Base-by-base conservation (phyloP, 345 rosid genomes). In the Arabidopsis suecica region DNA sequence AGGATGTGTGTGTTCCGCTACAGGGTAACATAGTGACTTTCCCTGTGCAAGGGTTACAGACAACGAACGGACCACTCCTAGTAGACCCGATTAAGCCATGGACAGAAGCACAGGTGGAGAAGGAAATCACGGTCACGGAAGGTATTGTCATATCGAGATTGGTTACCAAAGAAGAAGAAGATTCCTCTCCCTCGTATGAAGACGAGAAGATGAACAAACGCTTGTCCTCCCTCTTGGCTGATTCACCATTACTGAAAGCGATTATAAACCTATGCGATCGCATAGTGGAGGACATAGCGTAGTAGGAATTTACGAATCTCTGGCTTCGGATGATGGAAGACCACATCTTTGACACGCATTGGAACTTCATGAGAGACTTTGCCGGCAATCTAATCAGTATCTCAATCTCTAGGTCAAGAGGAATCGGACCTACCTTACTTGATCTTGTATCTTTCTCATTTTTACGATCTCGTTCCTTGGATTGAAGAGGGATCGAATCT, bases 61-160 rank as follows among this genome's bases (percentile, higher is more conserved):
- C 12, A 9, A 9, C 2, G 32, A 23, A 51, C 32, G 3, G 7
- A 20, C 32, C 30, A 22, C 56, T 7, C 7, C 0, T 13, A 13
- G 7, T 5, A 44, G 7, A 44, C 10, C 53, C 54, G 54, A 49
- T 18, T 18, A 49, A 49, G 25, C 54, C 54, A 49, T 49, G 55
- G 55, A 49, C 55, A 1, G 55, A 49, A 20, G 1, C 6, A 49
- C 57, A 51, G 13, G 0, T 5, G 7, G 57, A 10, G n/a, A 5
- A 20, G 10, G 1, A 10, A 14, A 2, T 1, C 9, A 30, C 6
- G 18, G 0, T 6, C 6, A 13, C 2, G 0, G 38, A 30, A 55
- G 61, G 61, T 28, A 55, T 14, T 55, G 38, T 30, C 61, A 55
- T 55, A 3, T 32, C 38, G 61, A 55, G 20, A 30, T 32, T 55